A percentile compares a stretch with the other conserved stretches of the same genome.
These are phyloP conservation scores for Penicillium dipodomyicola DNA, from an alignment of 495 filamentous ascomycete genomes.

Conservation along the genomic window DNA sequence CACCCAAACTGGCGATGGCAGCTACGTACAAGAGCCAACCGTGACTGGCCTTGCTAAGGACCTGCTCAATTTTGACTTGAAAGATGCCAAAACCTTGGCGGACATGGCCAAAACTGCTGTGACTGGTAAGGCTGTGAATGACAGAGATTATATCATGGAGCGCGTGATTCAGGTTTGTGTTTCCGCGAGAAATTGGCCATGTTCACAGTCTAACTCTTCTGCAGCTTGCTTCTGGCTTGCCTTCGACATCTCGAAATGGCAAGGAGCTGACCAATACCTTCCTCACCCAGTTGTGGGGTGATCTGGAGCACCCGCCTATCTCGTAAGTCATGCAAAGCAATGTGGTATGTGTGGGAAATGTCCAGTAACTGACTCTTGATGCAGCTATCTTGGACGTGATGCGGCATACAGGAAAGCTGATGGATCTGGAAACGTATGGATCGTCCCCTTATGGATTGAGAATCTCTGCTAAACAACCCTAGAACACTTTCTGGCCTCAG, in stretches of 20 bases:
- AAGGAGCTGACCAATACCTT: slow-evolving; percentile 57
- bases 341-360: slow-evolving; percentile 12
- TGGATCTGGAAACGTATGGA: slow-evolving; percentile 62
- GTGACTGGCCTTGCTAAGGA: slow-evolving; percentile 39
- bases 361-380: slow-evolving; percentile 24
- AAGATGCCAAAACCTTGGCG: slow-evolving; percentile 45
- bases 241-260: slow-evolving; percentile 52
- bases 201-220: slow-evolving; percentile 7
- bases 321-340: slow-evolving; percentile 43
- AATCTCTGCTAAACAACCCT: background rate
- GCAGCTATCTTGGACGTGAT: slow-evolving; percentile 50
- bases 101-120: slow-evolving; percentile 62
- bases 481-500: slow-evolving; percentile 60
- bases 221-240: slow-evolving; percentile 45
- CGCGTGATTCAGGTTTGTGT: slow-evolving; percentile 45
- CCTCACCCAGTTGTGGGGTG: slow-evolving; percentile 63
- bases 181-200: background rate
- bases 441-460: background rate
- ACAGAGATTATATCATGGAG: slow-evolving; percentile 67
- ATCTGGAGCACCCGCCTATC: slow-evolving; percentile 65
- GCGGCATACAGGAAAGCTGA: slow-evolving; percentile 65
- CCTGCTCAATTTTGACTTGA: slow-evolving; percentile 37
- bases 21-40: slow-evolving; percentile 38
- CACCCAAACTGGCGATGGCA: slow-evolving; percentile 61
- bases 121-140: slow-evolving; percentile 80